phyloP scores from a whole-genome alignment of 2,329 filamentous ascomycete genomes.

The Penicillium sp. region DNA sequence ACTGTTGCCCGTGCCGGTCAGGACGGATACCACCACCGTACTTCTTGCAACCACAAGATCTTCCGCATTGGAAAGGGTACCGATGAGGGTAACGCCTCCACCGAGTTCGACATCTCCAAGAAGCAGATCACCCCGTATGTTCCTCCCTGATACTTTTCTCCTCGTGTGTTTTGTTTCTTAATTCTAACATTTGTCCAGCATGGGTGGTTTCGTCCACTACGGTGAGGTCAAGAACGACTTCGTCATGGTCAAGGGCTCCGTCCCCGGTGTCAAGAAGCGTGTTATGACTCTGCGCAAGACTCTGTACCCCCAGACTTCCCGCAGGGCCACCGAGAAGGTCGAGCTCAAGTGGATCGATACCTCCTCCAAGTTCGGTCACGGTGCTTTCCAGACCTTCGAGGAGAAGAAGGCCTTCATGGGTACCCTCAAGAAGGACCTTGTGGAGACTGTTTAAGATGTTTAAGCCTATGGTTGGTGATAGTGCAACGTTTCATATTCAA shows the following conservation, averaged over 20 bases:
- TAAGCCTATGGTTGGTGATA: slow-evolving; percentile 37
- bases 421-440: slow-evolving; percentile 98
- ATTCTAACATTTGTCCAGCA: slow-evolving; percentile 56
- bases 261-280: slow-evolving; percentile 99
- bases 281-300: slow-evolving; percentile 98
- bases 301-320: slow-evolving; percentile 94
- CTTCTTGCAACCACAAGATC: slow-evolving; percentile 99
- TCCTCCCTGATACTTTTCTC: not conserved
- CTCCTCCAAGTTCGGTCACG: slow-evolving; percentile 99
- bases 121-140: slow-evolving; percentile 99
- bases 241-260: slow-evolving; percentile 94
- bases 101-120: slow-evolving; percentile 95
- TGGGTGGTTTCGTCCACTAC: slow-evolving; percentile 99
- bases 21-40: slow-evolving; percentile 99
- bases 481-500: slow-evolving; percentile 42
- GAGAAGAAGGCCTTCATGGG: slow-evolving; percentile 98
- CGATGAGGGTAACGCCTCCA: slow-evolving; percentile 89
- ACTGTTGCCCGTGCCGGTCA: slow-evolving; percentile 99
- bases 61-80: slow-evolving; percentile 95
- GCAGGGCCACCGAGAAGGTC: slow-evolving; percentile 97
- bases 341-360: slow-evolving; percentile 99
- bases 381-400: slow-evolving; percentile 96
- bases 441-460: slow-evolving; percentile 55
- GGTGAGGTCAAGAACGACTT: slow-evolving; percentile 99
- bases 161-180: not conserved